These are phyloP conservation scores for Coemansia sp. DNA, from an alignment of 192 early-diverging fungal species.

Conservation along the genomic window DNA sequence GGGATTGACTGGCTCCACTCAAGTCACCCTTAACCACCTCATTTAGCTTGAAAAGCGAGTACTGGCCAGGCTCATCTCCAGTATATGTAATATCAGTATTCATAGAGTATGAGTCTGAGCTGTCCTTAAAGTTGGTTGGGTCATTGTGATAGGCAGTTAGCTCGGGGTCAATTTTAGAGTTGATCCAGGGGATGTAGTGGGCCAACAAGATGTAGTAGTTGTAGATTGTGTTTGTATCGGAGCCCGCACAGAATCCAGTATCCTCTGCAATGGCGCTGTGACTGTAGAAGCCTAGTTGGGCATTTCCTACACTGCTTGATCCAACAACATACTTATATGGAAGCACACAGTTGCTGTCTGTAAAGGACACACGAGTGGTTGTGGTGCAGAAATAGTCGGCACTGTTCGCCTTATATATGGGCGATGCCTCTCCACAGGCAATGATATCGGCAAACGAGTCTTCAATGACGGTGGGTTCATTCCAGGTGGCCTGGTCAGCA, in stretches of 20 bases:
- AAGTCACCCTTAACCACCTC: neutral
- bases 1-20: neutral
- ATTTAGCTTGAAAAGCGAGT: neutral
- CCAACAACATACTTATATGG: conserved; percentile 16
- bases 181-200: conserved; percentile 24
- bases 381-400: conserved; percentile 22
- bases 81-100: neutral
- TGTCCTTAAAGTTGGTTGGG: neutral
- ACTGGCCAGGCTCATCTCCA: neutral
- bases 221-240: conserved; percentile 1
- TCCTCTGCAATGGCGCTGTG: conserved; percentile 12
- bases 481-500: neutral
- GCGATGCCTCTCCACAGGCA: neutral
- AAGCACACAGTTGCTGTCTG: conserved; percentile 9
- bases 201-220: conserved; percentile 31
- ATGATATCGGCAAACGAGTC: neutral
- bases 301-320: neutral
- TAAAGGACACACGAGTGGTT: neutral
- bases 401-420: conserved; percentile 1
- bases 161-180: neutral
- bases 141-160: neutral
- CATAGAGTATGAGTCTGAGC: neutral
- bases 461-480: neutral
- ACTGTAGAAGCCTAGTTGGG: conserved; percentile 16
- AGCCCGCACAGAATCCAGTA: conserved; percentile 3